Conservation (phyloP, 2,329 filamentous ascomycete genomes). For the Claviceps monticola region DNA sequence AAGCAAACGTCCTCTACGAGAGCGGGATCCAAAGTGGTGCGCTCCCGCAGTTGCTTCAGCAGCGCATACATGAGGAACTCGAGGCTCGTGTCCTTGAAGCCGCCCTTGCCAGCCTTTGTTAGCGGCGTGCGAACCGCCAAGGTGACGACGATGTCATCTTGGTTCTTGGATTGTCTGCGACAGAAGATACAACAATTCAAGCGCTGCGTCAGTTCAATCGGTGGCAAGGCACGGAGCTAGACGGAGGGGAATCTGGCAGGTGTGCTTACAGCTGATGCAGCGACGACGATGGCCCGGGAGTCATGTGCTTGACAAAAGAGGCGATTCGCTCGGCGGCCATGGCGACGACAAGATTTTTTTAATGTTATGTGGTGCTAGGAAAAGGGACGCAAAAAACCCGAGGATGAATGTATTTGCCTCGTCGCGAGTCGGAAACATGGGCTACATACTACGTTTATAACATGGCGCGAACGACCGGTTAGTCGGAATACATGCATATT, state of each 20-base stretch:
- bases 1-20: conserved; percentile 83
- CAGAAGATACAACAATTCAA: too few relatives aligned
- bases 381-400: background rate
- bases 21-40: conserved; percentile 63
- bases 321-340: conserved; percentile 80
- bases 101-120: conserved; percentile 78
- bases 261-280: conserved; percentile 61
- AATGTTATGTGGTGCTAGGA: too few relatives aligned
- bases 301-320: conserved; percentile 76
- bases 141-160: conserved; percentile 94
- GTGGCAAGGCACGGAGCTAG: too few relatives aligned
- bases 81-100: conserved; percentile 85
- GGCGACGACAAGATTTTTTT: conserved; percentile 14
- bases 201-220: too few relatives aligned
- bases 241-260: background rate
- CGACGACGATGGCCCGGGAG: conserved; percentile 46
- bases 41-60: conserved; percentile 59
- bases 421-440: too few relatives aligned
- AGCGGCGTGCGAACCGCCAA: conserved; percentile 81
- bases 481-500: too few relatives aligned
- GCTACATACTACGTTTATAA: too few relatives aligned
- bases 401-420: background rate
- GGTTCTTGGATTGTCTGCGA: conserved; percentile 65
- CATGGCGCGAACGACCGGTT: too few relatives aligned
- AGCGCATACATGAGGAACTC: conserved; percentile 78